Base-by-base conservation (phyloP, 2,329 filamentous ascomycete genomes). In the Sarocladiaceae sp. region DNA sequence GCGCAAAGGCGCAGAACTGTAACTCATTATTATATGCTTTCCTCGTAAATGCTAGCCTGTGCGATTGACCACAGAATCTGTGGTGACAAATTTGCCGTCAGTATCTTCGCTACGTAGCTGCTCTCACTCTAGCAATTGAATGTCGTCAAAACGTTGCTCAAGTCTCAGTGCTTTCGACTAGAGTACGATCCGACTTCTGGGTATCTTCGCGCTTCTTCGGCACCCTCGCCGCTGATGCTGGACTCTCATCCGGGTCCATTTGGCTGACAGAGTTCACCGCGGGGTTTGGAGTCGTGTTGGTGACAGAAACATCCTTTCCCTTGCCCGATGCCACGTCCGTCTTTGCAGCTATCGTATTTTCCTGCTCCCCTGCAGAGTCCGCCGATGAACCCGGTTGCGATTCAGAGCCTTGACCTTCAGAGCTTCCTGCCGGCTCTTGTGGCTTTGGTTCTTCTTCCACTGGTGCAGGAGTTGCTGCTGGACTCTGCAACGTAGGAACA, bases 211-310 rank as follows among this genome's bases (percentile, higher is more conserved):
- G n/a, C 12, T 52, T 51, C 40, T 53, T 56, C 4, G 56, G 56
- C 33, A 44, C 22, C 26, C 47, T 22, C 31, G 54, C 56, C 12
- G 54, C 44, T 35, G 54, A 55, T 12, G 56, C 56, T 4, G 56
- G 56, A 17, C 54, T 56, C 33, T 54, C 56, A 26, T 57, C 56
- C 3, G 56, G 56, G 26, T 57, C 54, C 10, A 36, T 22, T 17
- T n/a, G 5, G 12, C 22, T 29, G 44, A n/a, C 44, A 28, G 23
- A 46, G 17, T 35, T 31, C 18, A 31, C 18, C 12, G 33, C 50
- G 11, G 37, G 22, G 11, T 22, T 40, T n/a, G 46, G 33, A 40
- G 26, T 15, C 17, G 17, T 10, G 6, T 17, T 31, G 48, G 3
- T 2, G 20, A 13, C 8, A 49, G 44, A 6, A 28, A 18, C 37